Conservation (phyloP, 352 stramenopile species). For the Pythium dissotocum region DNA sequence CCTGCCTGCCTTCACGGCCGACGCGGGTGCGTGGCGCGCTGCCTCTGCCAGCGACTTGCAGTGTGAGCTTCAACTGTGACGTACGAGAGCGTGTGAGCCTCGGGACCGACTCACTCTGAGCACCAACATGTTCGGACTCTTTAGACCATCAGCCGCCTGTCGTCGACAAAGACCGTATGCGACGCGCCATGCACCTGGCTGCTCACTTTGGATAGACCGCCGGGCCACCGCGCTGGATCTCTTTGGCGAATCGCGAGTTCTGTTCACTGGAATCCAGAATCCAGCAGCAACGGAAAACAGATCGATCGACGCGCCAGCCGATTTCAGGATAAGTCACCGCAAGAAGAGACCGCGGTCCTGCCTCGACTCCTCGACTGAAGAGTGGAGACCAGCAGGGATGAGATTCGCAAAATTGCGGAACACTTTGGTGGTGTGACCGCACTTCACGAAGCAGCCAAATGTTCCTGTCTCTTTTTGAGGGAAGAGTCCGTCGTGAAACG, state of each 20-base stretch:
- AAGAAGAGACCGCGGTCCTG: too few relatives aligned
- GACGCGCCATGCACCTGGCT: background rate
- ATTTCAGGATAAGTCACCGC: background rate
- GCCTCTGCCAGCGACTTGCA: background rate
- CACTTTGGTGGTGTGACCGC: background rate
- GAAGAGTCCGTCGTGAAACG: background rate
- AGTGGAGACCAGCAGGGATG: background rate
- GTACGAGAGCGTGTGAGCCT: background rate
- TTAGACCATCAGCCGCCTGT: background rate
- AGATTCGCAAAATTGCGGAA: background rate
- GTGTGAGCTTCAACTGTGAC: conserved; percentile 1
- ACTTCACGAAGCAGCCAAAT: background rate
- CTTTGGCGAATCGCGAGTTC: background rate
- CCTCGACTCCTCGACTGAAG: background rate
- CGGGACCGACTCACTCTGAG: background rate
- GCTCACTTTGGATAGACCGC: background rate
- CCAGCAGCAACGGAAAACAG: background rate
- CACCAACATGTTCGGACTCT: background rate
- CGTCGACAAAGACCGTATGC: background rate
- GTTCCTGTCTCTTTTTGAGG: background rate
- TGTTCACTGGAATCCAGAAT: background rate
- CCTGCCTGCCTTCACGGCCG: background rate
- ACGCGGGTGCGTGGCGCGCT: background rate
- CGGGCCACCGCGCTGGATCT: background rate
- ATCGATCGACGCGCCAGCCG: background rate